These are phyloP conservation scores for Aureobasidium sp. DNA, from an alignment of 2,329 filamentous ascomycete genomes.

Conservation along the genomic window DNA sequence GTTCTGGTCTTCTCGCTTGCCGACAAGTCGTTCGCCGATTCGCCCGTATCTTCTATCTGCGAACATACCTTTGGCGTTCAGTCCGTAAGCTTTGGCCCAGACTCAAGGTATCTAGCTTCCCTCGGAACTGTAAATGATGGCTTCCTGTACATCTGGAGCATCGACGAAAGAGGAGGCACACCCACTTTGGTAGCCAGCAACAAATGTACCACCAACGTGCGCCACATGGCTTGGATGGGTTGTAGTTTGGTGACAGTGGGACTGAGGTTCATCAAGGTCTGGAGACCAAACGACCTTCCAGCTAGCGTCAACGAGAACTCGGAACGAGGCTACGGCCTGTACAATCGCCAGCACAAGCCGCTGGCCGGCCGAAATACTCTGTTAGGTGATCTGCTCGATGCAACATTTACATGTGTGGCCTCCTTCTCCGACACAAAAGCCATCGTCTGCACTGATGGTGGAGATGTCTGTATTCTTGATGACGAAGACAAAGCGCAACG, in stretches of 20 bases:
- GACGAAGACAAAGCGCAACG: constrained; percentile 66
- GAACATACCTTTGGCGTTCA: constrained; percentile 89
- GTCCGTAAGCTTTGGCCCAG: constrained; percentile 80
- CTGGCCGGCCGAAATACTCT: constrained; percentile 75
- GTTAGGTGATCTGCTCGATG: constrained; percentile 72
- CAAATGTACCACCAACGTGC: constrained; percentile 81
- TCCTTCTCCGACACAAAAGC: constrained; percentile 66
- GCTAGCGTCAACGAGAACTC: constrained; percentile 18
- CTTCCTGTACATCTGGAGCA: constrained; percentile 83
- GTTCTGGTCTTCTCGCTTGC: constrained; percentile 82
- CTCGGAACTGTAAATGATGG: constrained; percentile 86
- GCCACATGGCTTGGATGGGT: constrained; percentile 86
- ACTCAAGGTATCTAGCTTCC: constrained; percentile 80
- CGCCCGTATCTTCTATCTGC: constrained; percentile 73
- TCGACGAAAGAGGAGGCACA: constrained; percentile 74
- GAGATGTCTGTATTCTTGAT: constrained; percentile 83
- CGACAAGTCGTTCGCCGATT: constrained; percentile 69
- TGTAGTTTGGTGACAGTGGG: constrained; percentile 77
- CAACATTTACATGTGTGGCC: constrained; percentile 73
- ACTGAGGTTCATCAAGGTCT: constrained; percentile 86
- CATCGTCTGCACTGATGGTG: constrained; percentile 78
- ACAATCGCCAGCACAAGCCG: constrained; percentile 52
- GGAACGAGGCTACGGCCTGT: constrained; percentile 10
- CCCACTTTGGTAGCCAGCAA: constrained; percentile 79
- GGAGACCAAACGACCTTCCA: constrained; percentile 62